Conservation (phyloP, 768 basidiomycete species). For the Suillus sp. region DNA sequence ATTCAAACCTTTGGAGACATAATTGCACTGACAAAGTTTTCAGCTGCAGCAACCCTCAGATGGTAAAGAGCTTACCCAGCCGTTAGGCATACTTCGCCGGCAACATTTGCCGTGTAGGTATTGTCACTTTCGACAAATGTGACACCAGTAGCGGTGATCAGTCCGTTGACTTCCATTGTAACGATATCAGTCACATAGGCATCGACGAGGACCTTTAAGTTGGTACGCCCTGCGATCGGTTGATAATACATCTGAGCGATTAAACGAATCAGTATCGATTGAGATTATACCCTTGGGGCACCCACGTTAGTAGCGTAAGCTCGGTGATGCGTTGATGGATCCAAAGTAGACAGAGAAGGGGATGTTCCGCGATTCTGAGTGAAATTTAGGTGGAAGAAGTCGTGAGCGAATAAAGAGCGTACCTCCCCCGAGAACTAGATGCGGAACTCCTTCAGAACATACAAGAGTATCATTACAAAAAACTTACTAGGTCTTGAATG, state of each 20-base stretch:
- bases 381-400: neutral
- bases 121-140: conserved; percentile 40
- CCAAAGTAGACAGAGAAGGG: neutral
- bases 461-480: neutral
- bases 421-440: neutral
- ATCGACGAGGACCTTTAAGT: conserved; percentile 29
- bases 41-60: neutral
- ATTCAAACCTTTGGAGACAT: conserved; percentile 31
- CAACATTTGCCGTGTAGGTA: conserved; percentile 39
- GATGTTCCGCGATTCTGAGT: neutral
- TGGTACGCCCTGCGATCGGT: conserved; percentile 28
- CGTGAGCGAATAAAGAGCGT: neutral
- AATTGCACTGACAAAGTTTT: conserved; percentile 33
- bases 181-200: conserved; percentile 35
- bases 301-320: neutral
- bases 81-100: conserved; percentile 53
- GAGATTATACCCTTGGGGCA: neutral
- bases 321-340: neutral
- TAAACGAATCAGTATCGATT: neutral
- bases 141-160: conserved; percentile 46
- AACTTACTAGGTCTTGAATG: neutral
- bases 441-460: neutral
- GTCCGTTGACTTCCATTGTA: conserved; percentile 15
- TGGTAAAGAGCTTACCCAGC: conserved; percentile 36
- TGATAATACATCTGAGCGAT: conserved; percentile 25